phyloP scores from a whole-genome alignment of 225 moss, liverwort and hornwort species.

The Pseudoscleropodium purum region DNA sequence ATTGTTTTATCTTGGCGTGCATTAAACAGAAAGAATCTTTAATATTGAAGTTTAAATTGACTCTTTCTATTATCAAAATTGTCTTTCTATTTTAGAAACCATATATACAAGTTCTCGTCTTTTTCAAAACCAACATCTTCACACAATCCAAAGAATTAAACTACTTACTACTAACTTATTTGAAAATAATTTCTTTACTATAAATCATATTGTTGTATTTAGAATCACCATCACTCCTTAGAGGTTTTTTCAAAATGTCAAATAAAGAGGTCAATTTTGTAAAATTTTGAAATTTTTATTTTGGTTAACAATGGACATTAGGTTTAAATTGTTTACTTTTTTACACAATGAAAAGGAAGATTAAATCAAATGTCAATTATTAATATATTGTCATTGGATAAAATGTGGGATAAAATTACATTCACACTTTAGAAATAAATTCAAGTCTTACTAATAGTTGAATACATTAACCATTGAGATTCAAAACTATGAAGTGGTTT shows the following conservation, averaged over 20 bases:
- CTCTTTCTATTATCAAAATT: too few relatives aligned
- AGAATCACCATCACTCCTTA: not conserved
- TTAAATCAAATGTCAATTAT: not conserved
- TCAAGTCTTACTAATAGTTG: not conserved
- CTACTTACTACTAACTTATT: not conserved
- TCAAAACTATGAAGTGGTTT: not conserved
- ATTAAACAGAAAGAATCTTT: not conserved
- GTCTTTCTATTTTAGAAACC: not conserved
- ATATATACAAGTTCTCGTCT: rapidly evolving
- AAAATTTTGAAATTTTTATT: not conserved
- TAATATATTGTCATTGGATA: not conserved
- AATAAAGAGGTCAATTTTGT: not conserved
- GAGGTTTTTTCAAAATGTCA: not conserved
- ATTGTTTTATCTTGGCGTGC: not conserved
- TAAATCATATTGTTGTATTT: not conserved
- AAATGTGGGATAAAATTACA: not conserved
- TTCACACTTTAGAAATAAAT: not conserved
- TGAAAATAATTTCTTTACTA: not conserved
- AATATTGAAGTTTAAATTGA: too few relatives aligned
- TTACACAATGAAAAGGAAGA: not conserved
- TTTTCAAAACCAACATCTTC: not conserved
- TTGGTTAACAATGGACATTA: not conserved
- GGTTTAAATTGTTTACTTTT: not conserved
- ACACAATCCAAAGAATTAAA: not conserved
- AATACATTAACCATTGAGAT: rapidly evolving